Percentiles rank a stretch among this genome's conserved stretches.
Conservation (phyloP, 1,284 basidiomycete species). For the Polyporus tsugae region DNA sequence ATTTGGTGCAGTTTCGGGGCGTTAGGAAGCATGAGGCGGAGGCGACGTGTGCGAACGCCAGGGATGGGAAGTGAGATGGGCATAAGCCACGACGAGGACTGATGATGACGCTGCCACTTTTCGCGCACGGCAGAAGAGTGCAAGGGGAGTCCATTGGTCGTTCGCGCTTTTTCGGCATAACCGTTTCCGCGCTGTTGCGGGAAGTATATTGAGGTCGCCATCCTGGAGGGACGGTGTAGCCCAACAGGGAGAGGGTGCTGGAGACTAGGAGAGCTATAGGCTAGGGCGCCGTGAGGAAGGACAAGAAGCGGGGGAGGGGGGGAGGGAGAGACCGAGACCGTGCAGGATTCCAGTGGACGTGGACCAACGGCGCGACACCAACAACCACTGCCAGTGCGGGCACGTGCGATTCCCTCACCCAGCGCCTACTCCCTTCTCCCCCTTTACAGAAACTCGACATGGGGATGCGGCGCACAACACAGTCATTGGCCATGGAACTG, state of each 20-base stretch:
- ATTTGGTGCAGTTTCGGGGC: conserved; percentile 66
- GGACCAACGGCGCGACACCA: conserved; percentile 8
- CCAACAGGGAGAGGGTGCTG: conserved; percentile 9
- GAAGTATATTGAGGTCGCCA: conserved; percentile 60
- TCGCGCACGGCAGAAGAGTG: conserved; percentile 73
- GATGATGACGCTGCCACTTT: conserved; percentile 64
- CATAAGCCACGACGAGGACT: conserved; percentile 62
- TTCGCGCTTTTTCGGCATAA: conserved; percentile 53
- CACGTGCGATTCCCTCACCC: conserved; percentile 14
- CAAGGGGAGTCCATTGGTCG: conserved; percentile 60
- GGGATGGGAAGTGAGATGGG: conserved; percentile 69
- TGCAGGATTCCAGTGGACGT: conserved; percentile 18
- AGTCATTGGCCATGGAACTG: background rate
- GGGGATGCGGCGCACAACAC: no score
- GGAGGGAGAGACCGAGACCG: conserved; percentile 5
- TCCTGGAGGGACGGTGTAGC: conserved; percentile 37
- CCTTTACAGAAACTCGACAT: background rate
- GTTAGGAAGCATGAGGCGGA: conserved; percentile 46
- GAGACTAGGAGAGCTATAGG: conserved; percentile 33
- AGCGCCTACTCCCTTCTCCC: no score
- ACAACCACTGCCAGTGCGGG: background rate
- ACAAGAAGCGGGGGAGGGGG: conserved; percentile 5
- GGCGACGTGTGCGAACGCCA: conserved; percentile 59
- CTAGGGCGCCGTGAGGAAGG: conserved; percentile 29
- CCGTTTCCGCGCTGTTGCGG: conserved; percentile 53